phyloP scores from a whole-genome alignment of 2,329 filamentous ascomycete species.

The Sodiomyces alkalinus region DNA sequence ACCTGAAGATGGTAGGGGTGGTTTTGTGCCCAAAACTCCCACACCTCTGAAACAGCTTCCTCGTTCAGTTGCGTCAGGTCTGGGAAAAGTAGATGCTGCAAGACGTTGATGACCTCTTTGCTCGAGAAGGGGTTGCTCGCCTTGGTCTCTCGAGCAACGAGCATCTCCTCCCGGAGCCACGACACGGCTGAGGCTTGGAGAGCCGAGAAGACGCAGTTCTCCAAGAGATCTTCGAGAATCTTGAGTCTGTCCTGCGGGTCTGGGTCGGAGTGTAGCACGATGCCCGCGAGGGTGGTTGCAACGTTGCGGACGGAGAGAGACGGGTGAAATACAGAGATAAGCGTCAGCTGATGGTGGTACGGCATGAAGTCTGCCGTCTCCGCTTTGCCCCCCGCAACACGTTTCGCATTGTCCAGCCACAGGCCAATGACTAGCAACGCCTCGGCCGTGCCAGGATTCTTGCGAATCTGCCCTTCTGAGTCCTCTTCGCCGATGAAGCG shows the following conservation, averaged over 20 bases:
- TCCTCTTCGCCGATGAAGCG: constrained; percentile 37
- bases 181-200: constrained; percentile 47
- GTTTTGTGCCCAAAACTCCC: constrained; percentile 33
- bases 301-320: constrained; percentile 38
- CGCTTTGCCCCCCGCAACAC: constrained; percentile 18
- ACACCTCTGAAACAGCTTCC: constrained; percentile 23
- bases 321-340: constrained; percentile 42
- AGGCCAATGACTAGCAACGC: constrained; percentile 44
- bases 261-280: constrained; percentile 41
- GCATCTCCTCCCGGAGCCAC: constrained; percentile 49
- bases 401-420: constrained; percentile 38
- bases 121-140: constrained; percentile 26
- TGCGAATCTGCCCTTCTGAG: constrained; percentile 30
- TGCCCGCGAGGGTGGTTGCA: constrained; percentile 35
- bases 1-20: constrained; percentile 42
- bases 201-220: constrained; percentile 48
- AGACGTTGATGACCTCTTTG: constrained; percentile 38
- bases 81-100: constrained; percentile 49
- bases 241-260: constrained; percentile 41
- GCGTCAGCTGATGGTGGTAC: constrained; percentile 43
- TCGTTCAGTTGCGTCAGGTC: constrained; percentile 32
- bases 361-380: constrained; percentile 33
- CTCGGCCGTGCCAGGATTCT: constrained; percentile 40
- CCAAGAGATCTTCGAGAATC: constrained; percentile 49
- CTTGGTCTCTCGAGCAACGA: constrained; percentile 24